Conservation (phyloP, 129 eudicot species). For the Oenanthe sinensis region DNA sequence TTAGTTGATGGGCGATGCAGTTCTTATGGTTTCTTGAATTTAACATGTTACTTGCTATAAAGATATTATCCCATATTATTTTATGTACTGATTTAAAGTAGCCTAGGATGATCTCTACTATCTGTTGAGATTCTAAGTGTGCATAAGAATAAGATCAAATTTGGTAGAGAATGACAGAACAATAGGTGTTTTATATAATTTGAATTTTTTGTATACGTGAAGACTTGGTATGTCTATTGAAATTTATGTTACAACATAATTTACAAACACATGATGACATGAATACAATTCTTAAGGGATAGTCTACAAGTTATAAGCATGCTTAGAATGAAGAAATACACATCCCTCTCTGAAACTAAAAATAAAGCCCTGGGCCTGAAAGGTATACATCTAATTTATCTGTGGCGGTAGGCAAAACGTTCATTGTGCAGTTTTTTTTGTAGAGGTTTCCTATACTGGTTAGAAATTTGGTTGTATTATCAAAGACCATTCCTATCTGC, state of each 20-base stretch:
- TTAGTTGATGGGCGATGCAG: slow-evolving; percentile 2
- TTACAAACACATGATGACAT: background rate
- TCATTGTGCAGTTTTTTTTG: too few relatives aligned
- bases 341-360: background rate
- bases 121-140: background rate
- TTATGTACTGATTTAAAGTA: background rate
- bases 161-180: background rate
- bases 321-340: background rate
- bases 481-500: background rate
- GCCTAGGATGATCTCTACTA: background rate
- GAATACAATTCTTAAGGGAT: background rate
- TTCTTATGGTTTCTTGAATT: background rate
- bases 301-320: background rate
- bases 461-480: background rate
- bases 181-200: background rate
- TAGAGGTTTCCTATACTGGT: too few relatives aligned
- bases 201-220: background rate
- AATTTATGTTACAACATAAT: background rate
- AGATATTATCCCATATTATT: background rate
- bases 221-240: background rate
- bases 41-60: background rate
- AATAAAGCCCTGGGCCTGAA: too few relatives aligned
- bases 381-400: too few relatives aligned
- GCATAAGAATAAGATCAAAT: background rate
- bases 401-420: too few relatives aligned